A percentile compares a stretch with the other conserved stretches of the same genome.
phyloP scores from a whole-genome alignment of 140 eudicot genomes.

The Stevia rebaudiana region DNA sequence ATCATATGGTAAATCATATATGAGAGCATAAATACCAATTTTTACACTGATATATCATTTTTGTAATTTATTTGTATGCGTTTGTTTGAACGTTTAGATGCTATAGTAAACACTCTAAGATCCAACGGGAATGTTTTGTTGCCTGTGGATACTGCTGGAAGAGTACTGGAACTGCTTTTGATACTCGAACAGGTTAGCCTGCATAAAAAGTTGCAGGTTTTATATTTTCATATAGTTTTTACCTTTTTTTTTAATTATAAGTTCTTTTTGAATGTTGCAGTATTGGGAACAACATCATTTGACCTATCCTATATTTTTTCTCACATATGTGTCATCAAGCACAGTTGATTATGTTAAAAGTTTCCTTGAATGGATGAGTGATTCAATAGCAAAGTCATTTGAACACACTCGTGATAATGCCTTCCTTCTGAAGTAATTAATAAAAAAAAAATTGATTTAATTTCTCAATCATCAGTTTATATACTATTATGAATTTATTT shows the following conservation, averaged over 20 bases:
- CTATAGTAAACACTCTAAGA: constrained; percentile 59
- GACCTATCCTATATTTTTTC: constrained; percentile 83
- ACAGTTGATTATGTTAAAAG: constrained; percentile 88
- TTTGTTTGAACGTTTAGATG: constrained; percentile 36
- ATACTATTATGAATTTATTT: background rate
- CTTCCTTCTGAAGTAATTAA: constrained; percentile 80
- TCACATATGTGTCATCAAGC: constrained; percentile 85
- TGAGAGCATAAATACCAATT: too few species aligned
- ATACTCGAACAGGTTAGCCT: constrained; percentile 79
- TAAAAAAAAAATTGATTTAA: too few species aligned
- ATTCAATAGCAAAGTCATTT: constrained; percentile 88
- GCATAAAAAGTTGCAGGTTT: background rate
- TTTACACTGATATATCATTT: background rate
- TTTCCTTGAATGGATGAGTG: constrained; percentile 98
- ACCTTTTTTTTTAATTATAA: background rate
- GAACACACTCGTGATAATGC: constrained; percentile 94
- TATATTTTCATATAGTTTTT: background rate
- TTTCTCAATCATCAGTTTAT: constrained; percentile 9
- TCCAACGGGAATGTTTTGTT: constrained; percentile 72
- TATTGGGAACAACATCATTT: constrained; percentile 83
- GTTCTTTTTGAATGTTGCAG: constrained; percentile 40
- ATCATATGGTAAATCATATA: too few species aligned
- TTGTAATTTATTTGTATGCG: background rate
- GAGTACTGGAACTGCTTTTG: constrained; percentile 75
- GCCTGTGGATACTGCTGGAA: constrained; percentile 95